Evolutionary conservation across 192 early-diverging fungal genomes (phyloP), one percentile per base, ranked within the genome.

Genomic region (Coemansia sp.): DNA sequence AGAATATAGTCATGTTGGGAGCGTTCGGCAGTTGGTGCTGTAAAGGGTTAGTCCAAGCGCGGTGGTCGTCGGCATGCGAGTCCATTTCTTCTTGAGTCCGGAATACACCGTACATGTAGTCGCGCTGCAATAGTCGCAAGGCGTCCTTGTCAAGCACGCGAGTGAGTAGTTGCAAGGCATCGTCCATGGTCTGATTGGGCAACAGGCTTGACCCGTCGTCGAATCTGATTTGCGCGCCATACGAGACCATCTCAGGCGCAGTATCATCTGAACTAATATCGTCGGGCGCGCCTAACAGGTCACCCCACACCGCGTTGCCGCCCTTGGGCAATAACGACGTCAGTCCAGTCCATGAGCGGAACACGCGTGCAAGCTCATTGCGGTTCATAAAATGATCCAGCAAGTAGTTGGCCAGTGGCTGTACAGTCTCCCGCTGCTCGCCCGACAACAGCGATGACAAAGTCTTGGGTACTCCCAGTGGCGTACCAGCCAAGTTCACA

Each of bases 391-490:
- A 93, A 40, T 89, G 89, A 70, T 96, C 95, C 31, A 95, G 75
- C n/a, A 93, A 64, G 78, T 92, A 92, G 38, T 89, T 86, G 60
- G 89, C 92, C 78, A 93, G 88, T 22, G 86, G 79, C 62, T 92
- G 87, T 22, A 93, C 91, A 0, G 95, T 95, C 68, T 97, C 95
- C 29, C 92, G 84, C 65, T 91, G 92, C 78, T 97, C 95, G 18
- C 89, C 89, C 55, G 91, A 92, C 3, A 93, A 78, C 65, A 93
- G 76, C 36, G 90, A 88, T 1, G 93, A 87, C 47, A 93, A 68
- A 8, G 91, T 92, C 71, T 96, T 96, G 22, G 95, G 92, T 6
- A 94, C 90, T 8, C 95, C 95, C 36, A 95, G 74, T 79, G 95
- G 86, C 1, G 95, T 90, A 5, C 94, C 95, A 3, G 90, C 94